phyloP scores from a whole-genome alignment of 768 basidiomycete genomes.

The Hysterangium stoloniferum region DNA sequence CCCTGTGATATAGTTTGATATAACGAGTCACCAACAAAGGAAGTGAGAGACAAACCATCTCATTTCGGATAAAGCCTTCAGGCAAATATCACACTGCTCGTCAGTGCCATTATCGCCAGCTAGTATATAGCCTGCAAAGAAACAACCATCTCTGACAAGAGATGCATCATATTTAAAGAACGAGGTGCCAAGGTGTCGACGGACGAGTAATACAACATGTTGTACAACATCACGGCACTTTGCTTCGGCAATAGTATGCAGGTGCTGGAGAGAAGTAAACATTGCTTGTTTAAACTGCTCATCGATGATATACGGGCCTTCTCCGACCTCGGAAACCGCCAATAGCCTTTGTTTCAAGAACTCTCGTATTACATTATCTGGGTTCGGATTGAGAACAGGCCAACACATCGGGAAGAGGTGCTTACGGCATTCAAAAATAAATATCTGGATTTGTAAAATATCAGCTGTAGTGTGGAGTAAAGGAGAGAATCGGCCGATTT shows the following conservation, averaged over 20 bases:
- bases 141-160: slow-evolving; percentile 82
- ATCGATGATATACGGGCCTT: slow-evolving; percentile 6
- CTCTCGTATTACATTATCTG: slow-evolving; percentile 83
- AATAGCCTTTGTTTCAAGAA: slow-evolving; percentile 58
- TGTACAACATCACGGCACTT: slow-evolving; percentile 39
- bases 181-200: slow-evolving; percentile 40
- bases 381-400: slow-evolving; percentile 11
- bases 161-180: slow-evolving; percentile 85
- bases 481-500: slow-evolving; percentile 19
- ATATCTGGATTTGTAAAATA: slow-evolving; percentile 49
- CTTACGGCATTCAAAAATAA: slow-evolving; percentile 85
- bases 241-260: slow-evolving; percentile 35
- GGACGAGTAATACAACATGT: slow-evolving; percentile 41
- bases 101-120: slow-evolving; percentile 46
- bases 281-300: slow-evolving; percentile 14
- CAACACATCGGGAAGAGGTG: slow-evolving; percentile 1
- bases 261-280: slow-evolving; percentile 26
- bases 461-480: background rate
- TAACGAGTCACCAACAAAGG: background rate
- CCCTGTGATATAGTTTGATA: slow-evolving; percentile 15
- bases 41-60: slow-evolving; percentile 45
- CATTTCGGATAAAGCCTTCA: slow-evolving; percentile 73
- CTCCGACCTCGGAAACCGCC: slow-evolving; percentile 18
- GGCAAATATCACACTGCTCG: slow-evolving; percentile 49
- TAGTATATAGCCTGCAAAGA: slow-evolving; percentile 74